Base-by-base conservation (phyloP, 2,329 filamentous ascomycete species). In the Claviceps arundinis region DNA sequence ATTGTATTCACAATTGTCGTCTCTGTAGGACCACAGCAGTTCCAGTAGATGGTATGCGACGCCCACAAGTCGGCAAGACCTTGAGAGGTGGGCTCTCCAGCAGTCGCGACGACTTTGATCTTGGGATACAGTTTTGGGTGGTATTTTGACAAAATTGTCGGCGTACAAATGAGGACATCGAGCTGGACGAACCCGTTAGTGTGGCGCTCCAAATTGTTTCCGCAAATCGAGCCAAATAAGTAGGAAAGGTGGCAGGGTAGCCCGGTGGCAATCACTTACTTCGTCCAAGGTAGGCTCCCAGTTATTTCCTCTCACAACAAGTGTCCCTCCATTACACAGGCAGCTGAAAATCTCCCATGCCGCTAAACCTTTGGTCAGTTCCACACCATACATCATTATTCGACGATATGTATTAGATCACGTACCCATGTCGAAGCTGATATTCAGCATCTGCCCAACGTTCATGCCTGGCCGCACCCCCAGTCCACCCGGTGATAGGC, bases 381-480 rank as follows among this genome's bases (percentile, higher is more conserved):
- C 45, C 24, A 42, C 16, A 41, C 30, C 37, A 8, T 1, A 47
- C 38, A 37, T 14, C 19, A 30, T 24, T 19, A 34, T 44, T 5
- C 14, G 41, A 24, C 7, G 17, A 30, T 14, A n/a, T 17, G 42
- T 17, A 13, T 9, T 34, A 24, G 43, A 51, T 14, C 40, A 65
- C 74, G 59, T 67, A 79, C 77, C 75, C 77, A 81, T 81, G 56
- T 81, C 78, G 55, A 81, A 82, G 44, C 74, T 75, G 45, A 82
- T 73, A 55, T 76, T 80, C 42, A 81, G 66, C 6, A 80, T 67
- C 52, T 78, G 76, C 2, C 73, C 76, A 7, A 81, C 77, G 13
- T 70, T 70, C 11, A 68, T 73, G 13, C 77, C 77, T 2, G 68
- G 62, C 11, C 58, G 63, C 49, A 81, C 74, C 3, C 71, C 73